Evolutionary conservation across 2,329 filamentous ascomycete species (phyloP).

Genomic region (Moelleriella libera): DNA sequence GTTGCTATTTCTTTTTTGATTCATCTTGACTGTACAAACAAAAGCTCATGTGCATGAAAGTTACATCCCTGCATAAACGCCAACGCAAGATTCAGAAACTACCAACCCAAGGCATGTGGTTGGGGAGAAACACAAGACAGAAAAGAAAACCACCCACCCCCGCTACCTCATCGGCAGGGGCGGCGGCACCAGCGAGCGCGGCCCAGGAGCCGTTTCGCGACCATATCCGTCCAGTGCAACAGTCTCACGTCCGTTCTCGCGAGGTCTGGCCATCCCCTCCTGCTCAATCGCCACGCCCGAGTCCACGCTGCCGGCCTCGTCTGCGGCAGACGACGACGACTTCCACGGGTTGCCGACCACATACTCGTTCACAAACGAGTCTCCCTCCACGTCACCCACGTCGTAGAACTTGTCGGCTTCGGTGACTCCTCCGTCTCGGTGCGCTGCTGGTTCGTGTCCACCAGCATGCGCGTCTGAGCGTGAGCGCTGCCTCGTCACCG

Average conservation of each 20-base stretch:
- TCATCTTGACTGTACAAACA: too few species aligned
- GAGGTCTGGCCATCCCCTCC: too few species aligned
- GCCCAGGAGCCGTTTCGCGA: neutral
- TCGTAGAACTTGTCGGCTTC: neutral
- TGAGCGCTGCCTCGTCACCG: neutral
- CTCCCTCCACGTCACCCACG: neutral
- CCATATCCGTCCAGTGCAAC: too few species aligned
- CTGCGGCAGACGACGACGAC: too few species aligned
- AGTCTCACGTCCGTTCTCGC: neutral
- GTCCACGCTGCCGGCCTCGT: neutral
- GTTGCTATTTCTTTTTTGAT: too few species aligned
- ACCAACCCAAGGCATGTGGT: too few species aligned
- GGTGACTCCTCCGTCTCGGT: neutral
- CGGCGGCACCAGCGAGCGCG: neutral
- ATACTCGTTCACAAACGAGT: conserved; percentile 1
- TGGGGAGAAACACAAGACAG: neutral
- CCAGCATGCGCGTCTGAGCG: neutral
- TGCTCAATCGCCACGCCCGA: neutral
- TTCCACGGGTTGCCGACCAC: conserved; percentile 1
- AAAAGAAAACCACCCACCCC: conserved; percentile 1
- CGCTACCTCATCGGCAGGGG: conserved; percentile 1
- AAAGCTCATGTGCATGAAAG: too few species aligned
- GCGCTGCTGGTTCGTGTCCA: too few species aligned
- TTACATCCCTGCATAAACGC: too few species aligned
- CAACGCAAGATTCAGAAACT: too few species aligned